Percentiles rank a stretch among this genome's conserved stretches.
Evolutionary conservation across 2,329 filamentous ascomycete genomes (phyloP).

Genomic region (Ramichloridium luteum): DNA sequence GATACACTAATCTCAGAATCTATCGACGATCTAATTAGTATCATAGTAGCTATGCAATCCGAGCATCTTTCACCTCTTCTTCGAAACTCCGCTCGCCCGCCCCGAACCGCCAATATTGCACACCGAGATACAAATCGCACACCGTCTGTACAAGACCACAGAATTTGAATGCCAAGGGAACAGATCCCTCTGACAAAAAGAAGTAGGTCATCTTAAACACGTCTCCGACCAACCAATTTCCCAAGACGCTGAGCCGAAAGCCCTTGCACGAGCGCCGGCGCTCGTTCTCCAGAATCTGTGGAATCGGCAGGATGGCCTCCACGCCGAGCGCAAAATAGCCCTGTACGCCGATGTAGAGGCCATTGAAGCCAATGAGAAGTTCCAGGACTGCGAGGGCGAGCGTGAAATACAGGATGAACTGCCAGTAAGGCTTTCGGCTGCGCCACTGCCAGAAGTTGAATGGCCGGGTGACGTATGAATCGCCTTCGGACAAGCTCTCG

Average conservation of each 20-base stretch:
- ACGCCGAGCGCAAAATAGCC: conserved; percentile 66
- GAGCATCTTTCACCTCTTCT: too few relatives aligned
- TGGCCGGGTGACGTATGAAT: conserved; percentile 43
- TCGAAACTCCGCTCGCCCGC: conserved; percentile 23
- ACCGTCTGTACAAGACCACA: conserved; percentile 70
- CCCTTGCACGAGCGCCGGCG: conserved; percentile 60
- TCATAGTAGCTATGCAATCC: too few relatives aligned
- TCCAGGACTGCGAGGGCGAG: conserved; percentile 50
- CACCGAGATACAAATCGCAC: conserved; percentile 62
- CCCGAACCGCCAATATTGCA: conserved; percentile 63
- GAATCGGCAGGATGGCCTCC: conserved; percentile 70
- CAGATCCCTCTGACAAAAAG: conserved; percentile 58
- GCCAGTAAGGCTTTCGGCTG: conserved; percentile 65
- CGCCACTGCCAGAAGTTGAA: conserved; percentile 79
- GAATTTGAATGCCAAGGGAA: conserved; percentile 69
- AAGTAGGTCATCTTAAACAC: conserved; percentile 69
- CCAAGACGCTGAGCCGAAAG: conserved; percentile 62
- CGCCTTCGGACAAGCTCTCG: conserved; percentile 35
- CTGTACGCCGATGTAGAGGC: conserved; percentile 52
- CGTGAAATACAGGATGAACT: conserved; percentile 59
- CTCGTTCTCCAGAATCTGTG: conserved; percentile 63
- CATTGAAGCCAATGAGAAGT: conserved; percentile 49
- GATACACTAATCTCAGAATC: too few relatives aligned
- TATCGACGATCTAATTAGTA: too few relatives aligned
- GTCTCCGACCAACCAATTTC: conserved; percentile 69